Evolutionary conservation across 495 filamentous ascomycete genomes (phyloP), one percentile per base, ranked within the genome.

Genomic region (Bathelium albidoporum): DNA sequence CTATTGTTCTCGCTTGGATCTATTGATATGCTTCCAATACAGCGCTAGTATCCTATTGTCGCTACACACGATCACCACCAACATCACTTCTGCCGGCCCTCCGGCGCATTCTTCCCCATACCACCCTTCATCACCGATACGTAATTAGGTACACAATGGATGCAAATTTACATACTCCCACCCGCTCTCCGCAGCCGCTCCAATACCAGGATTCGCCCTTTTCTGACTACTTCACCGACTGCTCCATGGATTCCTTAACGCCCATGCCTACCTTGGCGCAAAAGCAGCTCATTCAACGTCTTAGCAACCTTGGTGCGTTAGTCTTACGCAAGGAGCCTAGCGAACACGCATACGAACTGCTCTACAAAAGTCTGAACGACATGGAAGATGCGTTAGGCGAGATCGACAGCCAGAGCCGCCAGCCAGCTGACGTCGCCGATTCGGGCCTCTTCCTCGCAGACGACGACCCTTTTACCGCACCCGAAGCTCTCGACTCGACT

Each of bases 221-320:
- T 65, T 69, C 66, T 39, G 72, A 74, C 66, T 74, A 74, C 66
- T 69, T 69, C 64, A 74, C 67, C 60, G 71, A 74, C 31, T 55
- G 24, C 24, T 58, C 60, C 20, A 58, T 58, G 31, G 26, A 20
- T 29, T 20, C 34, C 34, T 32, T 32, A 22, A 32, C 58, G 26
- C 41, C 43, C n/a, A 34, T 29, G 18, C 58, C 43, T 18, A 58
- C 44, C 20, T n/a, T 14, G 3, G 22, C n/a, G 20, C 60, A 62
- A 31, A 62, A 49, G 31, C 3, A 43, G 12, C 24, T 66, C 41
- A n/a, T 60, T 20, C 60, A 66, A 26, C 59, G 60, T 29, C 60
- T 67, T 12, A 32, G 39, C n/a, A 32, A 39, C 16, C 62, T 70
- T 60, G 66, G 55, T n/a, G 58, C 36, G 9, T 58, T 34, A 10